Conservation (phyloP, 345 rosid genomes). For the Conringia planisiliqua region DNA sequence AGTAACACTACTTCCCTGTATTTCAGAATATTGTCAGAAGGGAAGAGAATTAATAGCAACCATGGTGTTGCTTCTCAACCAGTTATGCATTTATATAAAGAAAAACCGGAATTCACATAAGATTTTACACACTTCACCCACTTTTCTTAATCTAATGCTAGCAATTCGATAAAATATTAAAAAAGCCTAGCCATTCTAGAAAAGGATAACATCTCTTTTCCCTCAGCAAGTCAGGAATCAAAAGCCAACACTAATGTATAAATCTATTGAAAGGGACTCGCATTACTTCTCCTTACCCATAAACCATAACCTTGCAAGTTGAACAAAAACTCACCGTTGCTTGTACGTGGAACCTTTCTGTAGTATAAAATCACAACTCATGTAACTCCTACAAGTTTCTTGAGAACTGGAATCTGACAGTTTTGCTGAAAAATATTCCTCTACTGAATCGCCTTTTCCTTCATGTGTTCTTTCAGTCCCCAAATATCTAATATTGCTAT, state of each 20-base stretch:
- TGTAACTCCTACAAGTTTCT: constrained; percentile 57
- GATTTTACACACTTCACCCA: not conserved
- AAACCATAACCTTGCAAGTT: constrained; percentile 8
- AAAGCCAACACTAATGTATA: not conserved
- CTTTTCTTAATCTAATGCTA: not conserved
- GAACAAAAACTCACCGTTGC: constrained; percentile 51
- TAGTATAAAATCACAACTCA: constrained; percentile 57
- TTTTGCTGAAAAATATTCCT: constrained; percentile 50
- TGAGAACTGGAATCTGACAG: constrained; percentile 52
- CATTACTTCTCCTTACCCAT: not conserved
- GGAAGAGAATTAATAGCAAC: not conserved
- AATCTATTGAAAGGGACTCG: not conserved
- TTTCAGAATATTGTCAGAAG: constrained; percentile 15
- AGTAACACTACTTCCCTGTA: constrained; percentile 75
- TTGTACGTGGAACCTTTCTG: constrained; percentile 52
- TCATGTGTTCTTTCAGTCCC: constrained; percentile 30
- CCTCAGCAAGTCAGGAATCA: not conserved
- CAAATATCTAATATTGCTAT: constrained; percentile 18
- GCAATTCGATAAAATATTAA: not conserved
- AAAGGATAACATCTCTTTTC: not conserved
- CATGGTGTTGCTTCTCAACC: constrained; percentile 6
- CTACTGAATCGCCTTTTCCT: constrained; percentile 47
- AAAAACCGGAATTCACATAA: not conserved
- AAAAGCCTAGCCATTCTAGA: not conserved
- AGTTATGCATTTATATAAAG: not conserved